Evolutionary conservation across 495 filamentous ascomycete genomes (phyloP), one percentile per base, ranked within the genome.

Genomic region (Penicillium arizonense): DNA sequence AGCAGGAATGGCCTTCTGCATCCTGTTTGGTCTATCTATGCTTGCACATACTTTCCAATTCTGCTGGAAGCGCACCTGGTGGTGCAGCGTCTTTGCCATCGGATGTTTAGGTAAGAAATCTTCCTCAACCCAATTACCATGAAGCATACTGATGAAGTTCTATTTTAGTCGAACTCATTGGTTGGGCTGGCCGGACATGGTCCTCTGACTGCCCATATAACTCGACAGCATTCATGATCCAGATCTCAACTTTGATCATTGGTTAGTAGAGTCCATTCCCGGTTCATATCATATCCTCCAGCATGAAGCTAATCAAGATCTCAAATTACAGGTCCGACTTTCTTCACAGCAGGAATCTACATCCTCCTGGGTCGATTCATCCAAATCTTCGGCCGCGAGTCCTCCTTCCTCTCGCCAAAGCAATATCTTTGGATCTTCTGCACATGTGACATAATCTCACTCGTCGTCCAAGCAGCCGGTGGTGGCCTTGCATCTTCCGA

Each of bases 161-260:
- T 38, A 11, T 26, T 21, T 35, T 45, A 75, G 78, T 62, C 38
- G 82, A 85, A 62, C 39, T 76, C 18, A 59, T 84, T 43, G 82
- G 82, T 24, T 85, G 81, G 82, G 75, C 69, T 13, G 80, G 64
- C 3, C 69, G 81, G 21, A 74, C 78, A 2, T 78, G 74, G 73
- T 77, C 77, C 26, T 51, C 75, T 35, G 51, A 74, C 40, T 84
- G 82, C 53, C 76, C 78, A 12, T 42, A 42, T 24, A 42, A 42
- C 20, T 23, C 21, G 13, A 42, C 64, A 30, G 70, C 76, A 8
- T 84, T 82, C 59, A 59, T 80, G 5, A 78, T 83, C 64, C 80
- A 84, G 53, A 82, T 84, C 32, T 74, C 77, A n/a, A 82, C 78
- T 21, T 70, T 84, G 30, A 84, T 84, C 62, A 80, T 83, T 53